phyloP scores from a whole-genome alignment of 345 rosid genomes.

The rapeseed (Brassica napus) region DNA sequence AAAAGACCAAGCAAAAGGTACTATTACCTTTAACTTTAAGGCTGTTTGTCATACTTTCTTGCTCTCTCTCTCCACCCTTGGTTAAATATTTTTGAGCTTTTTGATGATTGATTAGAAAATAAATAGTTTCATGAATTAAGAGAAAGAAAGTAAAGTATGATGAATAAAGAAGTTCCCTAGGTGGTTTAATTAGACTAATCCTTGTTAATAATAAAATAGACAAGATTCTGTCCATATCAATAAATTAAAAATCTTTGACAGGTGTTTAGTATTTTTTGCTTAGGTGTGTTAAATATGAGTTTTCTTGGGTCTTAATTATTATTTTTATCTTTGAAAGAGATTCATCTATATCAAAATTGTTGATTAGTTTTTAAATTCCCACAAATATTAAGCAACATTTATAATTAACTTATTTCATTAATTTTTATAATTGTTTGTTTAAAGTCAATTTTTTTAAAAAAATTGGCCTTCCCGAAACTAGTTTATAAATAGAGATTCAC shows the following conservation, averaged over 20 bases:
- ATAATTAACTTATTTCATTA: not conserved
- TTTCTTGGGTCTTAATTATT: not conserved
- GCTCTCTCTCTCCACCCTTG: not conserved
- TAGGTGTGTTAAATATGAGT: not conserved
- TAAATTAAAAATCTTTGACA: not conserved
- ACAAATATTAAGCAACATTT: not conserved
- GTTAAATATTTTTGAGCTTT: slow-evolving; percentile 26
- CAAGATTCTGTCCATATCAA: slow-evolving; percentile 4
- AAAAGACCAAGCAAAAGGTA: slow-evolving; percentile 22
- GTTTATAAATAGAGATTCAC: not conserved
- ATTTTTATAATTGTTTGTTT: not conserved
- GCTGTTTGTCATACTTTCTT: not conserved
- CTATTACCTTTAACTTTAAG: slow-evolving; percentile 38
- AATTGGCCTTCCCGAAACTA: not conserved
- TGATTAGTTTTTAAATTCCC: not conserved
- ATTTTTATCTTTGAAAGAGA: not conserved
- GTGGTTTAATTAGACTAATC: slow-evolving; percentile 19
- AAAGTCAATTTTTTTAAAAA: not conserved
- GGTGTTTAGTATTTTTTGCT: not conserved
- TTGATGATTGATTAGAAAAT: slow-evolving; percentile 16
- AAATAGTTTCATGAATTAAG: slow-evolving; percentile 1
- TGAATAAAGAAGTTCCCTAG: not conserved
- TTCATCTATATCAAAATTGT: not conserved
- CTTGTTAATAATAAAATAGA: slow-evolving; percentile 1
- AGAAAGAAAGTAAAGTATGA: not conserved